Base-by-base conservation (phyloP, 805 yeast species). In the Kuraishia piskuri region DNA sequence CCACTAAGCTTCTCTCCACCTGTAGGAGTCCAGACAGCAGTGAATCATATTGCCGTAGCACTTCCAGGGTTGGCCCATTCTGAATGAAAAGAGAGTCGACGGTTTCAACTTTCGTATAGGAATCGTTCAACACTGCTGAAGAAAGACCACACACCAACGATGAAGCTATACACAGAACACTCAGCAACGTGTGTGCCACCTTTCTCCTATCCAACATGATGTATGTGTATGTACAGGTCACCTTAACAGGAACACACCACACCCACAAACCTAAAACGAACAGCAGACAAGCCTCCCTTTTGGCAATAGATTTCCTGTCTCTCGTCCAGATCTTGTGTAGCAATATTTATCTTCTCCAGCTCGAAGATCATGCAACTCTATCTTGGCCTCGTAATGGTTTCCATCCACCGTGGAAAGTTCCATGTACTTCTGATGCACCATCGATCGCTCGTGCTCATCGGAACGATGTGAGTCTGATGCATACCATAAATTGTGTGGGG, bases 31-130 rank as follows among this genome's bases (percentile, higher is more conserved):
- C 51, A 6, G 46, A 19, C 19, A 50, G 23, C 22, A 50, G 22
- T 3, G 52, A 21, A 22, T 19, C 40, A 22, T 50, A 50, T n/a
- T 50, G 36, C 48, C 20, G 48, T 17, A 50, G 23, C 10, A 50
- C 47, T 14, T 40, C 48, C 47, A 50, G 7, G 14, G 52, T 40
- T 21, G 48, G 48, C 2, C 52, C 52, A 25, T 17, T 12, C 17
- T 22, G 9, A 3, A 47, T n/a, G 19, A 50, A 24, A 25, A 20
- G 17, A 46, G 48, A 23, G 47, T 50, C 52, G 5, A 50, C 31
- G 4, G 25, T 31, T 47, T 22, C 49, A n/a, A 47, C 49, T n/a
- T 25, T 47, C 26, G 23, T 17, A n/a, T 9, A 31, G n/a, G n/a
- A 7, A 21, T 45, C 22, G n/a, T 45, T 22, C 48, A 45, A 21